Conservation (phyloP, 352 stramenopile species). For the Globisporangium perplexum region DNA sequence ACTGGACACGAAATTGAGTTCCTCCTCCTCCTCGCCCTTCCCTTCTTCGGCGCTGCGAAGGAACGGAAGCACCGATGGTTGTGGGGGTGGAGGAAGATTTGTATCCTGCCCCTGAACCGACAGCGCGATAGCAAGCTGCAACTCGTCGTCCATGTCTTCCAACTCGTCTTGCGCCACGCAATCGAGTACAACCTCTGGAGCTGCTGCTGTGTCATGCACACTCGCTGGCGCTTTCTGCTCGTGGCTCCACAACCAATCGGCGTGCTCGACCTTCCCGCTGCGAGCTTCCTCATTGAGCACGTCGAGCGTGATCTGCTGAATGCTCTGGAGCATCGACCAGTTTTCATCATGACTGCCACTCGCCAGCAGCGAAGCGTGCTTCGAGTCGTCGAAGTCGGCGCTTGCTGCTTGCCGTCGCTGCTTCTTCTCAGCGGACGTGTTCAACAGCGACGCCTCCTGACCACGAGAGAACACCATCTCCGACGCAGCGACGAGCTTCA, state of each 20-base stretch:
- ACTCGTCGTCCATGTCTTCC: slow-evolving; percentile 13
- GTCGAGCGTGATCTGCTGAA: slow-evolving; percentile 43
- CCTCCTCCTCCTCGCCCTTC: slow-evolving; percentile 23
- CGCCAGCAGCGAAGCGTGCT: background rate
- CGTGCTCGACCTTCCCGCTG: slow-evolving; percentile 20
- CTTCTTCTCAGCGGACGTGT: background rate
- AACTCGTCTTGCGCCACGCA: slow-evolving; percentile 1
- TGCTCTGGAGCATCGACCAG: slow-evolving; percentile 37
- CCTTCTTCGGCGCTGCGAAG: slow-evolving; percentile 20
- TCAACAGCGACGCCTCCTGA: background rate
- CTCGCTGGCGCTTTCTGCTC: background rate
- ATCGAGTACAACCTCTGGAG: background rate
- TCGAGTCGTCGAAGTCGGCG: no score
- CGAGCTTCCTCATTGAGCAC: slow-evolving; percentile 58
- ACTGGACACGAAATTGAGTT: slow-evolving; percentile 1
- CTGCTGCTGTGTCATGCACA: background rate
- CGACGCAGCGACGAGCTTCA: slow-evolving; percentile 78
- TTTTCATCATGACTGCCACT: slow-evolving; percentile 16
- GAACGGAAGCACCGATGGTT: background rate
- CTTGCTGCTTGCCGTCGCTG: background rate
- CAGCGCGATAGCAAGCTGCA: slow-evolving; percentile 11
- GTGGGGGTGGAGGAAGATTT: background rate
- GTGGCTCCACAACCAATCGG: slow-evolving; percentile 12
- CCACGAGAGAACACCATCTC: slow-evolving; percentile 54
- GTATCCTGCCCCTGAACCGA: slow-evolving; percentile 8